Evolutionary conservation across 2,329 filamentous ascomycete genomes (phyloP), one percentile per base, ranked within the genome.

Genomic region (Colletotrichum sp.): DNA sequence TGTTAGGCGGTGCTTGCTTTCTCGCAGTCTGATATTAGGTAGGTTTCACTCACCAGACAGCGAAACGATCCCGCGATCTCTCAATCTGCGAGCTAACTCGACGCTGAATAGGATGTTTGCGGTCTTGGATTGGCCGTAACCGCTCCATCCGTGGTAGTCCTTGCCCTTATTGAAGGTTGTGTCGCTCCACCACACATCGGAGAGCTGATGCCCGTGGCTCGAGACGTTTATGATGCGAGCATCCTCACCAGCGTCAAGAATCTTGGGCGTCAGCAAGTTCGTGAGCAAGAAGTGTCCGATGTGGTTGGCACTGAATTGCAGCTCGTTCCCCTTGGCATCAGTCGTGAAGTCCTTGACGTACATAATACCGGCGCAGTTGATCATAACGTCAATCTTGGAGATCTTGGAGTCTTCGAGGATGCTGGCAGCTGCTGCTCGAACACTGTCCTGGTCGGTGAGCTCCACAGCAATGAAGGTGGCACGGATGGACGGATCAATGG

Each of bases 21-120:
- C 18, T 47, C 43, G 3, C 4, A 47, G 6, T 1, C 4, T 4
- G 2, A 2, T 0, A 47, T 4, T 8, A 4, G 3, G 6, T 21
- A 4, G 6, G 43, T 4, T 47, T 1, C 2, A 47, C 43, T 47
- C 6, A 21, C 43, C 43, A 3, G 43, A 47, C 43, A 47, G 43
- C 0, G 43, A 47, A 0, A 47, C n/a, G 21, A 47, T 21, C 2
- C 43, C 43, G 0, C 43, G 43, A 0, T 13, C 43, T 8, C 13
- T 21, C 43, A 47, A 4, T 47, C 43, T 47, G 43, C 43, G 43
- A 21, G 43, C 43, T 1, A 47, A 21, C 43, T 47, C 43, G 3
- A 47, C n/a, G 7, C 43, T 47, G n/a, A 47, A 47, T 2, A 47
- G 8, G n/a, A 47, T 47, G 43, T 47, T 47, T 47, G 43, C 43